These are phyloP conservation scores for Thelonectria olida DNA, from an alignment of 2,329 filamentous ascomycete species.

Conservation along the genomic window DNA sequence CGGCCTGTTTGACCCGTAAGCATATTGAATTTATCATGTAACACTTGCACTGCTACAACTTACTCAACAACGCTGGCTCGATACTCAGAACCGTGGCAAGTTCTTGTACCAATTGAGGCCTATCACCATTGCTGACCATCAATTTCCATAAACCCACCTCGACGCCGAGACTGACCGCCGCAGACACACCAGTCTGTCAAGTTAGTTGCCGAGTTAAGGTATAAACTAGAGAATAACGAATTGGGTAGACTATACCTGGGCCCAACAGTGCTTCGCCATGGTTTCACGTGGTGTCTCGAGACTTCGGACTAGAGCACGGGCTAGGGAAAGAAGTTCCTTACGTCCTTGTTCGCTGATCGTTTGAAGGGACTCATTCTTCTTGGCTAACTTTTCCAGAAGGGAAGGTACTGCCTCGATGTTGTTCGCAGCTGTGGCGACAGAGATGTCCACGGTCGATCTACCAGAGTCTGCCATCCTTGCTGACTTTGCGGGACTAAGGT, in stretches of 20 bases:
- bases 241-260: background rate
- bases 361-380: background rate
- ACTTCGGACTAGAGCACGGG: background rate
- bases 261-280: slow-evolving; percentile 1
- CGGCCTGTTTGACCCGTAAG: background rate
- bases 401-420: background rate
- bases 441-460: background rate
- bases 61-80: background rate
- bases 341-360: background rate
- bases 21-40: background rate
- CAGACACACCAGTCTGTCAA: background rate
- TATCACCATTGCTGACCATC: background rate
- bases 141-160: background rate
- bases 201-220: background rate
- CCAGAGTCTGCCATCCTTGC: background rate
- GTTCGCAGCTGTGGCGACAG: background rate
- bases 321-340: background rate
- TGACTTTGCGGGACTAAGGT: background rate
- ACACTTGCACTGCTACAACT: background rate
- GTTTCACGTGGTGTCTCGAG: background rate
- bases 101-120: background rate
- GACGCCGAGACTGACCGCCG: background rate
- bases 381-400: background rate
- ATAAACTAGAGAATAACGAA: background rate
- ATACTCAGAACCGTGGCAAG: background rate